Conservation (phyloP, 495 filamentous ascomycete species). For the Hyaloscypha hepaticicola region DNA sequence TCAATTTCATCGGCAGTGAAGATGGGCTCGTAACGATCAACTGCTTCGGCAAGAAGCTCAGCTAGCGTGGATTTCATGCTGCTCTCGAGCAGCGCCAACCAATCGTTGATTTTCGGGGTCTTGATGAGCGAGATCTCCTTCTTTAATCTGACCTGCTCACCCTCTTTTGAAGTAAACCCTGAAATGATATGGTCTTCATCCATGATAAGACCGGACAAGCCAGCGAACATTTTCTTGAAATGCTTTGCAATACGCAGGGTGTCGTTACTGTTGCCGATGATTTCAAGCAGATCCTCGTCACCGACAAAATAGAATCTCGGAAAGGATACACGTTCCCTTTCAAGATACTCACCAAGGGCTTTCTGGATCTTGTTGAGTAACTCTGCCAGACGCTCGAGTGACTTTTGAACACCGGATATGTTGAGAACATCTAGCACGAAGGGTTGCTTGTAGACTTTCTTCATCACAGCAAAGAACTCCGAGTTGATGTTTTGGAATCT, state of each 20-base stretch:
- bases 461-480: conserved; percentile 96
- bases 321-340: conserved; percentile 95
- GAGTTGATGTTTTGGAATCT: conserved; percentile 99
- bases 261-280: conserved; percentile 98
- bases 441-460: conserved; percentile 94
- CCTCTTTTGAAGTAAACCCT: conserved; percentile 94
- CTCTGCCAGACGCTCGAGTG: conserved; percentile 88
- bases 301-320: conserved; percentile 99
- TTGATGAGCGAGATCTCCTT: conserved; percentile 88
- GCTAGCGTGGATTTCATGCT: conserved; percentile 95
- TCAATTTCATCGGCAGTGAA: conserved; percentile 67
- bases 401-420: conserved; percentile 93
- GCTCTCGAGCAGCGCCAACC: conserved; percentile 84
- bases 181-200: conserved; percentile 86
- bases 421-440: conserved; percentile 93
- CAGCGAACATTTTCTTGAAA: conserved; percentile 99
- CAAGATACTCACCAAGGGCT: conserved; percentile 95
- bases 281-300: conserved; percentile 98
- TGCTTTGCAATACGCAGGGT: conserved; percentile 94
- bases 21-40: conserved; percentile 71
- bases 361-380: conserved; percentile 99
- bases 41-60: conserved; percentile 82
- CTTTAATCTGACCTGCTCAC: conserved; percentile 83
- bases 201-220: conserved; percentile 83
- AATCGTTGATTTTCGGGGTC: conserved; percentile 96